Evolutionary conservation across 139 green algal genomes (phyloP).

Genomic region (Asterochloris sp.): DNA sequence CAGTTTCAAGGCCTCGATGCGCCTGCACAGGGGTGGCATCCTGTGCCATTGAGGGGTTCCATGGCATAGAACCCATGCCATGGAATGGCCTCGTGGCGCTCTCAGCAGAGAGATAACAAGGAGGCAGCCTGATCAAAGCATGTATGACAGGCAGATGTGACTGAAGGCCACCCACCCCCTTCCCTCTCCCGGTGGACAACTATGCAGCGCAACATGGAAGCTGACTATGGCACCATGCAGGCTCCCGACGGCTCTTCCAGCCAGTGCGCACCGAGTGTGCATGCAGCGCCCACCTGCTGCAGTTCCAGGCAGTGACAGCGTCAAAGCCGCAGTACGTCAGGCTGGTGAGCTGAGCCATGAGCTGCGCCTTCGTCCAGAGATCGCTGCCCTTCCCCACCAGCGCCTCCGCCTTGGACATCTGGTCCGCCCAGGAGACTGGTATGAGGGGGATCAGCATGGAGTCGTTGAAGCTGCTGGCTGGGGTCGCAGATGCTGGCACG

Average conservation of each 20-base stretch:
- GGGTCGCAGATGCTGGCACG: too few relatives aligned
- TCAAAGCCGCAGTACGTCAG: conserved; percentile 64
- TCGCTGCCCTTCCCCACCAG: neutral
- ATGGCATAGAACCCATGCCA: neutral
- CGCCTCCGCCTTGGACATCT: neutral
- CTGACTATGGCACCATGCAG: neutral
- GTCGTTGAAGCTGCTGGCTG: too few relatives aligned
- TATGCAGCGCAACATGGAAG: neutral
- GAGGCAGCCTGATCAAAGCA: neutral
- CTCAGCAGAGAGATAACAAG: neutral
- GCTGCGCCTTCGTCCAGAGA: conserved; percentile 22
- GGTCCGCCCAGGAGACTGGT: neutral
- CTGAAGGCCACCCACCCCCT: neutral
- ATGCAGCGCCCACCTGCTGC: conserved; percentile 49
- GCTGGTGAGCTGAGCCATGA: conserved; percentile 44
- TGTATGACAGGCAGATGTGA: neutral
- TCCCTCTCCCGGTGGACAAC: neutral
- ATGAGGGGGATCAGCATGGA: too few relatives aligned
- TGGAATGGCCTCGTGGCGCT: neutral
- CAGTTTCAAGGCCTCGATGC: neutral
- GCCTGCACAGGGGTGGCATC: conserved; percentile 11
- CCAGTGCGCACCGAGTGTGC: neutral
- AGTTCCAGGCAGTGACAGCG: conserved; percentile 66
- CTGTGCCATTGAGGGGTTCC: neutral
- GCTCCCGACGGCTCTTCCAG: neutral